Base-by-base conservation (phyloP, 2,329 filamentous ascomycete species). In the Epichloe amarillans region DNA sequence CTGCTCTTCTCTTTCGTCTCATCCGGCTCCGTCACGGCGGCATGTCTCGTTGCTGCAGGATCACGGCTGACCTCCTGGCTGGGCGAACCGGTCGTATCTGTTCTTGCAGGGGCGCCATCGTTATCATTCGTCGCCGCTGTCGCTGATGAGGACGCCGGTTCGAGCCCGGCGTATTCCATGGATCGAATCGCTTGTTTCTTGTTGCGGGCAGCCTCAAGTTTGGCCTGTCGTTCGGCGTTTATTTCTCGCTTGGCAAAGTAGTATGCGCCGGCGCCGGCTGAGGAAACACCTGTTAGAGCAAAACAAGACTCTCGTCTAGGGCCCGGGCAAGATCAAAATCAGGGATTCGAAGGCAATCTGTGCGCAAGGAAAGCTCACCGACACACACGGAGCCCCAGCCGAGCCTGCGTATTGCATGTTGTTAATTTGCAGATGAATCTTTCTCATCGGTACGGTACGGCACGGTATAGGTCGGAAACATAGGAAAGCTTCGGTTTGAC, bases 241-340 rank as follows among this genome's bases (percentile, higher is more conserved):
- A 98, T 95, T 67, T 83, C 84, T 64, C 81, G 79, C 76, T 98
- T 98, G 56, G 93, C 93, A 66, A 96, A 95, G 73, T 87, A 89
- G 75, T 97, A 98, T 62, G 91, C 89, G 56, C 84, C 87, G 57
- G 82, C 93, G 63, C 91, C 93, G 58, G 90, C 88, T 89, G 63
- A 49, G 33, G 35, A 33, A 8, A 15, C 50, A 38, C 19, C 50
- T 44, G 33, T 46, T 44, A 23, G 12, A 36, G 35, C 40, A 36
- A n/a, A 30, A 1, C 5, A 15, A 12, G 19, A 12, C 14, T 11
- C 2, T 15, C 11, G 23, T 33, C 11, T n/a, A n/a, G 12, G 21
- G 8, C 1, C 8, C 19, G 15, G 35, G 14, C 7, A 15, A 8
- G 30, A 3, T 14, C 19, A 26, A 33, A 35, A 26, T 3, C 8